Base-by-base conservation (phyloP, 768 basidiomycete species). In the Termitomyces sp. region DNA sequence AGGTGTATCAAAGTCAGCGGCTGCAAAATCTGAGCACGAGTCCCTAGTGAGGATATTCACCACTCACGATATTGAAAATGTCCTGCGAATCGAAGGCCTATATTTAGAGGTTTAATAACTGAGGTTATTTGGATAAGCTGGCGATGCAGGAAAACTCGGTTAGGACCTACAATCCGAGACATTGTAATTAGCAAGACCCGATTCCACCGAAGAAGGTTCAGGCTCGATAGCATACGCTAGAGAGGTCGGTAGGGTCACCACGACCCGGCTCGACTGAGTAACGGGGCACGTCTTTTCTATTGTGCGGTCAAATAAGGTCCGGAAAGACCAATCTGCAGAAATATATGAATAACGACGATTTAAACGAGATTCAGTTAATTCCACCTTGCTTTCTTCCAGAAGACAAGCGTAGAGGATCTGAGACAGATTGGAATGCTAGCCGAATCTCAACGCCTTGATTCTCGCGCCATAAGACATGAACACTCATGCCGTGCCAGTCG, bases 401-500 rank as follows among this genome's bases (percentile, higher is more conserved):
- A 25, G 78, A 76, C 22, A 64, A 64, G 33, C 90, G 80, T 25
- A 94, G 73, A 15, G 94, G 88, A 66, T 98, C 86, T 13, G 84
- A 78, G 5, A 98, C 87, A 15, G 85, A 81, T 64, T 94, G 92
- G 56, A 88, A 84, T 3, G 78, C 78, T 50, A 95, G 68, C 56
- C 76, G 73, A 33, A 91, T 77, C 65, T 88, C 82, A 20, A 93
- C 75, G 15, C 83, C 86, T 32, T 67, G 68, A 6, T 73, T 73
- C 40, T 76, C 73, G 20, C 73, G 75, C 76, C 85, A 91, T 22
- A 78, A 68, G 2, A 92, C 89, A 66, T 93, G 88, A 1, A 96
- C 73, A 9, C 86, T 82, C 65, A 98, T 82, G 0, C 91, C 89
- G 64, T 96, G 93, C 90, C 92, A 97, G 62, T 93, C 87, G 4